Evolutionary conservation across 2,329 filamentous ascomycete species (phyloP), one percentile per base, ranked within the genome.

Genomic region (Sporothrix globosa): DNA sequence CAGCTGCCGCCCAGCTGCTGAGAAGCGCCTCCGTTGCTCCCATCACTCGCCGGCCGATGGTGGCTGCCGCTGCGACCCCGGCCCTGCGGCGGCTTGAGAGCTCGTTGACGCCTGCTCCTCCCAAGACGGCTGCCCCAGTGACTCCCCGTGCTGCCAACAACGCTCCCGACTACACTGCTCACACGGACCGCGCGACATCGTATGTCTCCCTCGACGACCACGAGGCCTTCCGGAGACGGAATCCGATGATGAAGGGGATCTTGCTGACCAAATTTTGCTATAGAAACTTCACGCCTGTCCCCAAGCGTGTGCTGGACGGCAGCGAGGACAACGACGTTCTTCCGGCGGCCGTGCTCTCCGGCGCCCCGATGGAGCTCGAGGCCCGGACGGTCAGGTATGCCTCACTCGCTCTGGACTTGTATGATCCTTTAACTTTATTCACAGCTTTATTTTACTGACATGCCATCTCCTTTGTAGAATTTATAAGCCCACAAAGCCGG

Each of bases 341-440:
- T 54, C 88, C 94, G 67, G 96, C 95, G 34, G 93, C 93, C 72
- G 87, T 96, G 39, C 85, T 97, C 44, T 98, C 96, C 3, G 96
- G 95, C 67, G 96, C 96, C 61, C 96, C 96, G 41, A 88, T 94
- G 70, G 96, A 99, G 79, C 88, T 99, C 21, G 94, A 99, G 83
- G 94, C 92, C 73, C 90, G 96, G 76, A 95, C 92, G 76, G 96
- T 98, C 77, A 91, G 95, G 94, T 97, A 89, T 73, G 86, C 77
- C 48, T 69, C 50, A 50, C 46, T 9, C 13, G 21, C n/a, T 50
- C 17, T 19, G 3, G 46, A 19, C 46, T 3, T 17, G 7, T 19
- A 48, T n/a, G 46, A 19, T 19, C 14, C 4, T 48, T 6, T 48
- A 1, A 34, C 34, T 34, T 34, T 4, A 34, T 34, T 34, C 34